Evolutionary conservation across 1,139 yeast genomes (phyloP).

Genomic region (Yamadazyma dendronema): DNA sequence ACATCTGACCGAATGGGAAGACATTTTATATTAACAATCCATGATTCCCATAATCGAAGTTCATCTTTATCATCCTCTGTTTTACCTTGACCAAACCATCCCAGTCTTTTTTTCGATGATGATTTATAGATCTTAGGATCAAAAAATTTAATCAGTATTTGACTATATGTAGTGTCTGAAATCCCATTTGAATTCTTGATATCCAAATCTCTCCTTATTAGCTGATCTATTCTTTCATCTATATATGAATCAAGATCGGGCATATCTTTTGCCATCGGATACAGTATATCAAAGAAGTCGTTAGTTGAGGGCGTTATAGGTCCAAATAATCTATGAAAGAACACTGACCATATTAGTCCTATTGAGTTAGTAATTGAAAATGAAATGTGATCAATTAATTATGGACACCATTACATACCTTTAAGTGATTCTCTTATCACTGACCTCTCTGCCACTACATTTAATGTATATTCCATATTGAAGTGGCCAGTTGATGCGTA

Average conservation of each 20-base stretch:
- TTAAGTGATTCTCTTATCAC: constrained; percentile 44
- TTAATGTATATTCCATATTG: constrained; percentile 44
- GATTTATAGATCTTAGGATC: constrained; percentile 25
- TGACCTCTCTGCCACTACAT: constrained; percentile 40
- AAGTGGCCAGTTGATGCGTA: too few species aligned
- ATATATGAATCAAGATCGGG: constrained; percentile 46
- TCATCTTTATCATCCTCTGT: constrained; percentile 24
- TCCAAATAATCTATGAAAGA: constrained; percentile 72
- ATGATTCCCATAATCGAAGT: constrained; percentile 40
- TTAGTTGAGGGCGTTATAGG: constrained; percentile 54
- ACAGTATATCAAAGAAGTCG: constrained; percentile 44
- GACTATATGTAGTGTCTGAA: constrained; percentile 18
- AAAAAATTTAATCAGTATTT: constrained; percentile 27
- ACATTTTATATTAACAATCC: constrained; percentile 39
- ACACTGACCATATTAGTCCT: constrained; percentile 53
- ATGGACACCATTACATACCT: constrained; percentile 45
- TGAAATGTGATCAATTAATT: too few species aligned
- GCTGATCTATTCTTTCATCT: constrained; percentile 38
- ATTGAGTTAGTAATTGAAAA: too few species aligned
- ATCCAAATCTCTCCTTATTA: constrained; percentile 29
- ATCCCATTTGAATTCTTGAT: too few species aligned
- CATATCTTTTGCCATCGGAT: constrained; percentile 41
- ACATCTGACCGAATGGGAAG: constrained; percentile 21
- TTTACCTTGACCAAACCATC: constrained; percentile 45
- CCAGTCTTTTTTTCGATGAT: constrained; percentile 32